phyloP scores from a whole-genome alignment of 169 alveolate genomes.

The Theileria orientalis region DNA sequence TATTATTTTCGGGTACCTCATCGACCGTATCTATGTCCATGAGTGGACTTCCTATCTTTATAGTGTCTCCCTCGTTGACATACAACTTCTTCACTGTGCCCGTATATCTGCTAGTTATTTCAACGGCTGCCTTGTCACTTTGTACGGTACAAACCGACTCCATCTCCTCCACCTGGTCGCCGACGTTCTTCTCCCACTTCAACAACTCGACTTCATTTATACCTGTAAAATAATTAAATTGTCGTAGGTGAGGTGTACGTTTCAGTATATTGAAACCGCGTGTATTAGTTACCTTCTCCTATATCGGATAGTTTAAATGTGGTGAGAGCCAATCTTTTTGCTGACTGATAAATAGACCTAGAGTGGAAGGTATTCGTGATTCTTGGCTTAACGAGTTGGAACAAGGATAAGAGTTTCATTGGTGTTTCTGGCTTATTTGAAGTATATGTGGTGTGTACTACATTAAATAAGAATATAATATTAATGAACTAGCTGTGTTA shows the following conservation, averaged over 20 bases:
- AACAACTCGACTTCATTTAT: constrained; percentile 91
- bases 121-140: constrained; percentile 92
- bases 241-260: neutral
- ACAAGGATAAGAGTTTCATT: neutral
- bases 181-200: constrained; percentile 88
- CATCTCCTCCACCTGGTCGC: constrained; percentile 90
- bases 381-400: neutral
- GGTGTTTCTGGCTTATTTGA: neutral
- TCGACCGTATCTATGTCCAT: constrained; percentile 79
- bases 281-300: constrained; percentile 76
- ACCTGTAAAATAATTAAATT: constrained; percentile 51
- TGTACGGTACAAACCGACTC: constrained; percentile 90
- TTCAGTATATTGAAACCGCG: neutral
- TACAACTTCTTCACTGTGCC: constrained; percentile 87
- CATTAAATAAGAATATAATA: too few species aligned
- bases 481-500: too few species aligned
- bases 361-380: neutral
- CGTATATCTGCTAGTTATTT: constrained; percentile 88
- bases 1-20: constrained; percentile 21
- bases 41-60: constrained; percentile 78
- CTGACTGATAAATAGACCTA: constrained; percentile 41
- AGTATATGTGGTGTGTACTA: too few species aligned
- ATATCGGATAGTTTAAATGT: constrained; percentile 82
- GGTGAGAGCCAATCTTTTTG: constrained; percentile 63
- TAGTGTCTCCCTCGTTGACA: constrained; percentile 80